Percentiles rank a stretch among this genome's conserved stretches.
Evolutionary conservation across 805 yeast genomes (phyloP).

Genomic region (Kazachstania viticola): DNA sequence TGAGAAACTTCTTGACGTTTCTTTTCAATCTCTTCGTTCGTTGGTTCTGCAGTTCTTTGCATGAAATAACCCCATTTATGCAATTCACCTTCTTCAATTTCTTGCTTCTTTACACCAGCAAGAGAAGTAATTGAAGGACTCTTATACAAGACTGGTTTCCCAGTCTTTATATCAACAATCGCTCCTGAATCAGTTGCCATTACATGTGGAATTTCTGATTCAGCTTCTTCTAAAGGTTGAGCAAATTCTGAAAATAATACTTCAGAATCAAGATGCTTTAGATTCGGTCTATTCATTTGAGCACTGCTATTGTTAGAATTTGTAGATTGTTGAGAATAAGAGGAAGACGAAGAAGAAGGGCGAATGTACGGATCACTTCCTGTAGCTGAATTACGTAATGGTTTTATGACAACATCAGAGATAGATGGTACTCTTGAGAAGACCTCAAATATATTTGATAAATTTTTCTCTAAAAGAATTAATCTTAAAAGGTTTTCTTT

Average conservation of each 20-base stretch:
- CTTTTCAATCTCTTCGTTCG: not conserved
- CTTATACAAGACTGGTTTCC: slow-evolving; percentile 51
- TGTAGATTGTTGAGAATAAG: slow-evolving; percentile 2
- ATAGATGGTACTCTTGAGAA: slow-evolving; percentile 22
- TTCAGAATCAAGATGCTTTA: slow-evolving; percentile 16
- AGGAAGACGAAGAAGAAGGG: not conserved
- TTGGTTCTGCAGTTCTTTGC: slow-evolving; percentile 37
- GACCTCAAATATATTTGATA: slow-evolving; percentile 40
- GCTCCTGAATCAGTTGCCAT: slow-evolving; percentile 57
- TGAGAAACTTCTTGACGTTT: not conserved
- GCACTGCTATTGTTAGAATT: slow-evolving; percentile 3
- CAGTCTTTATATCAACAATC: slow-evolving; percentile 56
- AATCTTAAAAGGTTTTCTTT: slow-evolving; percentile 65
- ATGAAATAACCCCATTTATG: slow-evolving; percentile 79
- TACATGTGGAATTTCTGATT: slow-evolving; percentile 40
- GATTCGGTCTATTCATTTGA: slow-evolving; percentile 4
- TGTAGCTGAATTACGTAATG: too few species aligned
- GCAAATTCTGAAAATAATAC: slow-evolving; percentile 5
- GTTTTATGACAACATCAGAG: slow-evolving; percentile 5
- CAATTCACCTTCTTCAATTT: slow-evolving; percentile 85
- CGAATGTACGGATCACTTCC: too few species aligned
- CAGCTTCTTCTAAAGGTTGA: not conserved
- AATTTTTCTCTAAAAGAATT: slow-evolving; percentile 56
- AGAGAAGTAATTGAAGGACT: slow-evolving; percentile 56
- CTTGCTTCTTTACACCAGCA: slow-evolving; percentile 54